phyloP scores from a whole-genome alignment of 208 protist genomes.

The Angomonas ambiguus region DNA sequence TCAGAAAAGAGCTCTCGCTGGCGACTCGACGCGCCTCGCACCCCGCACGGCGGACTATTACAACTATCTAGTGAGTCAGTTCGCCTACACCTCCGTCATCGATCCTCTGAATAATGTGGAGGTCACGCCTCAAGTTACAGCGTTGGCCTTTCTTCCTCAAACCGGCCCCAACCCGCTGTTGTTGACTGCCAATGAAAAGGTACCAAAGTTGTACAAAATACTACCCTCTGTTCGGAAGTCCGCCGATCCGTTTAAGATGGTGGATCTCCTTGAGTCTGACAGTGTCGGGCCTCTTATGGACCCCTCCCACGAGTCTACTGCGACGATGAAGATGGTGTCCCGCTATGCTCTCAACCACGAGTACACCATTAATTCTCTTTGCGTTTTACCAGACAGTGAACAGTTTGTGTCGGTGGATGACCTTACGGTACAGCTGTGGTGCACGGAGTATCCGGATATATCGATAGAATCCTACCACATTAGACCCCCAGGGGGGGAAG shows the following conservation, averaged over 20 bases:
- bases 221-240: conserved; percentile 52
- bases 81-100: conserved; percentile 80
- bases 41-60: conserved; percentile 39
- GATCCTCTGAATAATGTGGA: conserved; percentile 84
- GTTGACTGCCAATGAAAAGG: conserved; percentile 80
- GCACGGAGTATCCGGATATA: conserved; percentile 79
- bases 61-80: conserved; percentile 53
- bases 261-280: conserved; percentile 58
- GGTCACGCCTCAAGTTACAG: conserved; percentile 67
- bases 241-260: conserved; percentile 50
- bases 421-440: conserved; percentile 81
- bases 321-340: conserved; percentile 62
- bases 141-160: conserved; percentile 73
- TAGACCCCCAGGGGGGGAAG: conserved; percentile 52
- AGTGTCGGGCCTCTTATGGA: conserved; percentile 43
- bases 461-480: conserved; percentile 78
- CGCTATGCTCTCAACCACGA: conserved; percentile 81
- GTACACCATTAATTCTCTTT: conserved; percentile 84
- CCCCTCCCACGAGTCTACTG: conserved; percentile 30
- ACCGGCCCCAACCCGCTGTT: conserved; percentile 52
- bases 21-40: conserved; percentile 4
- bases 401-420: conserved; percentile 87
- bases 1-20: conserved; percentile 20
- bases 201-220: conserved; percentile 84
- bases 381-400: conserved; percentile 52